These are phyloP conservation scores for Neofusicoccum kwambonambiense DNA, from an alignment of 2,329 filamentous ascomycete genomes.

Conservation along the genomic window DNA sequence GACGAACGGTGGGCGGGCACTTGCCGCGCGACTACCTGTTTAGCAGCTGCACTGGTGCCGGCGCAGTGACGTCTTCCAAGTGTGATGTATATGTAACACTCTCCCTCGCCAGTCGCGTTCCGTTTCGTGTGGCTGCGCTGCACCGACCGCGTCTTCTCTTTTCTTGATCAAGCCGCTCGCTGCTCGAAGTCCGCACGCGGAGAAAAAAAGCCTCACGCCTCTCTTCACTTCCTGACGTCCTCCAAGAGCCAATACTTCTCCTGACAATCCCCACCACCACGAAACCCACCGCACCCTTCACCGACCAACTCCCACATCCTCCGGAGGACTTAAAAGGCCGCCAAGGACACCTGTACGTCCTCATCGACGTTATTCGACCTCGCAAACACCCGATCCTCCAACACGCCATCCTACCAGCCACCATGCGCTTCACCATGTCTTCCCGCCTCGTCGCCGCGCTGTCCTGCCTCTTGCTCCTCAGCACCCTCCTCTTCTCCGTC, in stretches of 20 bases:
- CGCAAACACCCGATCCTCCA: neutral
- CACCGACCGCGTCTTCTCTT: neutral
- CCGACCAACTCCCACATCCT: neutral
- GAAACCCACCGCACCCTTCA: neutral
- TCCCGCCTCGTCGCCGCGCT: neutral
- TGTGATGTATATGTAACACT: neutral
- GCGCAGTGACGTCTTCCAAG: neutral
- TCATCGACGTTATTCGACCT: neutral
- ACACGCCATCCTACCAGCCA: neutral
- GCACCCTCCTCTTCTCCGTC: neutral
- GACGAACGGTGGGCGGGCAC: neutral
- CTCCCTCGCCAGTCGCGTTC: neutral
- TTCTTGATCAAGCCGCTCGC: neutral
- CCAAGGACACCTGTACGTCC: neutral
- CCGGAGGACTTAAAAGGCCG: neutral
- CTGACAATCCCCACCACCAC: slow-evolving; percentile 6
- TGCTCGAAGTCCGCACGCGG: neutral
- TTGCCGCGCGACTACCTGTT: slow-evolving; percentile 8
- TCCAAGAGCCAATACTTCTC: slow-evolving; percentile 13
- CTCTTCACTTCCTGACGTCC: neutral
- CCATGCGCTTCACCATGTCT: neutral
- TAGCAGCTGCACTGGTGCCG: slow-evolving; percentile 4
- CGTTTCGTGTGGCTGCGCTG: neutral
- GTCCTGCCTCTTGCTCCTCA: neutral
- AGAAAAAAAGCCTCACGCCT: slow-evolving; percentile 1